Base-by-base conservation (phyloP, 2,329 filamentous ascomycete genomes). In the Trichoderma sp. region DNA sequence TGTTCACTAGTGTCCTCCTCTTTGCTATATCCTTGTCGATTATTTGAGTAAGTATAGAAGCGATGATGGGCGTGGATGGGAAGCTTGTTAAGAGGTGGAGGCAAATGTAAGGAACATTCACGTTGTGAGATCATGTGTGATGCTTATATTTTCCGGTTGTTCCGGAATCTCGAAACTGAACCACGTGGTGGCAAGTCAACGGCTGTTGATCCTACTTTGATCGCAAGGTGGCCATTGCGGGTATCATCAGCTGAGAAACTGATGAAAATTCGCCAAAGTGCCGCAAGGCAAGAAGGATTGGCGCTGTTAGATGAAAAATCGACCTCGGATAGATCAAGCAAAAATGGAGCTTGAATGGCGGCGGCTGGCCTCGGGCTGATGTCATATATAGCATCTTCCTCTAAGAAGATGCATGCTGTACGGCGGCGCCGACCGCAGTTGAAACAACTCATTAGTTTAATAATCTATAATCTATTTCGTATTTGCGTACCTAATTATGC, bases 41-140 rank as follows among this genome's bases (percentile, higher is more conserved):
- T 17, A 34, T 64, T 12, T 64, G 61, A 50, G 61, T 64, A n/a
- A 64, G 61, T 9, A 10, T 64, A 27, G 61, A 64, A 17, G 61
- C 61, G 3, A 64, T 64, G 61, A 10, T 64, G 3, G 61, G 50
- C 0, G 27, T 48, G 3, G 61, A 64, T 56, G 61, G 61, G 9
- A 64, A n/a, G 25, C 35, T 64, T 29, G 61, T 56, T n/a, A 64
- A 45, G 50, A 64, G 56, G 19, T 64, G 61, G 61, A 64, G n/a
- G n/a, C n/a, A 64, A 17, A 19, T 64, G 50, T 64, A 22, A 54
- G 42, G 19, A 25, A 8, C 13, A 34, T 15, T 35, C 19, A n/a
- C 9, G 34, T 22, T 35, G 50, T 3, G 32, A 15, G n/a, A 13
- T 15, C 9, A n/a, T 39, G 2, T 2, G 27, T 37, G 22, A 53